phyloP scores from a whole-genome alignment of 1,284 basidiomycete species.

The Moesziomyces globuligerus region DNA sequence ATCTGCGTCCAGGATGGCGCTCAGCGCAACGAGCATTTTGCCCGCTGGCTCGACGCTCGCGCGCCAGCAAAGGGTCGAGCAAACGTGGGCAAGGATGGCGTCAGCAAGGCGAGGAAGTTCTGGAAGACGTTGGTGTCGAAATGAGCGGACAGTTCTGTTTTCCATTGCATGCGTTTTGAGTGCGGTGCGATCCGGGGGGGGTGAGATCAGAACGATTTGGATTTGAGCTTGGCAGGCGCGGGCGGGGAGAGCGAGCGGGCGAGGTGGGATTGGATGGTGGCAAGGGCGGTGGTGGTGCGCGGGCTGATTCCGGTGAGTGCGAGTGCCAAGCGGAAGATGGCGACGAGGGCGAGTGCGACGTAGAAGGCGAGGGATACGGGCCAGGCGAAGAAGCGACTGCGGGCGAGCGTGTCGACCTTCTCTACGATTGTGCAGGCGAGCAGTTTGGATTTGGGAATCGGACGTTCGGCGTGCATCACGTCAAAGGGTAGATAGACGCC shows the following conservation, averaged over 20 bases:
- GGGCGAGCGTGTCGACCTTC: slow-evolving; percentile 6
- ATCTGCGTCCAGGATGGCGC: slow-evolving; percentile 3
- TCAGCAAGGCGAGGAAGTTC: slow-evolving; percentile 22
- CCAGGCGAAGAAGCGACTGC: neutral
- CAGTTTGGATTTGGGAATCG: slow-evolving; percentile 9
- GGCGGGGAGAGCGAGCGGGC: too few species aligned
- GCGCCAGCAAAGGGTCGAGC: neutral
- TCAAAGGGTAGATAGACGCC: slow-evolving; percentile 68
- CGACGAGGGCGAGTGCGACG: too few species aligned
- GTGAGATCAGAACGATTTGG: too few species aligned
- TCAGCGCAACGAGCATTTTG: slow-evolving; percentile 3
- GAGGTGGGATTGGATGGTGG: too few species aligned
- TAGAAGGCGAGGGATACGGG: neutral
- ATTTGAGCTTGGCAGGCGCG: too few species aligned
- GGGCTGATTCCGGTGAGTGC: too few species aligned
- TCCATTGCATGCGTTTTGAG: neutral
- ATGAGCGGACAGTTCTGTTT: neutral
- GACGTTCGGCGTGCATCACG: slow-evolving; percentile 60
- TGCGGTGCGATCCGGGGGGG: too few species aligned
- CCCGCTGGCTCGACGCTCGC: neutral
- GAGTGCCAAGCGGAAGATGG: too few species aligned
- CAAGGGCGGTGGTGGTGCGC: too few species aligned
- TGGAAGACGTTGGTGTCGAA: slow-evolving; percentile 25
- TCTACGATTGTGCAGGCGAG: slow-evolving; percentile 13
- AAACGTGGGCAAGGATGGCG: neutral